phyloP scores from a whole-genome alignment of 2,329 filamentous ascomycete species.

The Chalara sp. region DNA sequence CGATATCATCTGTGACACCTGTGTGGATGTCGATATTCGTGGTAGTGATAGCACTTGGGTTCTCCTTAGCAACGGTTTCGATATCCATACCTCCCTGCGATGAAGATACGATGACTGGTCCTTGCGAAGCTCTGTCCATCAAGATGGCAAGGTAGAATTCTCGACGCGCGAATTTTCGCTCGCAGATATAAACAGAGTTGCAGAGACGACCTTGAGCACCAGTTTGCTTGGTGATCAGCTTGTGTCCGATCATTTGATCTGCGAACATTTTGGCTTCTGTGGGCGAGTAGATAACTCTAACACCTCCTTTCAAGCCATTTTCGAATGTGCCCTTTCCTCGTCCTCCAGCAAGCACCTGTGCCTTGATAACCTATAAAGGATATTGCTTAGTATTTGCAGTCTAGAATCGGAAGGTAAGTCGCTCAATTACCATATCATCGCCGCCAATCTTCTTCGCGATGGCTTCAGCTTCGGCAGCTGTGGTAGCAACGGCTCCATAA shows the following conservation, averaged over 20 bases:
- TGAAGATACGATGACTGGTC: conserved; percentile 92
- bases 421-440: conserved; percentile 76
- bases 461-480: conserved; percentile 79
- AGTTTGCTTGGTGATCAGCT: conserved; percentile 99
- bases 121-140: conserved; percentile 91
- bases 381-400: background rate
- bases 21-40: conserved; percentile 89
- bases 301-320: conserved; percentile 97
- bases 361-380: conserved; percentile 65
- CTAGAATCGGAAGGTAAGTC: background rate
- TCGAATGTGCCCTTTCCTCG: conserved; percentile 97
- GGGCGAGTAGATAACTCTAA: conserved; percentile 97
- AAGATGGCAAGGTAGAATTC: conserved; percentile 99
- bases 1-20: conserved; percentile 94
- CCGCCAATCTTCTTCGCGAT: conserved; percentile 86
- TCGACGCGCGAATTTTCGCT: conserved; percentile 97
- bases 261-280: conserved; percentile 96
- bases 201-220: conserved; percentile 88
- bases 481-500: conserved; percentile 79
- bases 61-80: conserved; percentile 96
- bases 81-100: conserved; percentile 99
- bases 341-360: conserved; percentile 94
- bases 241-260: conserved; percentile 99
- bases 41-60: conserved; percentile 89
- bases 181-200: conserved; percentile 97